Percentiles rank a stretch among this genome's conserved stretches.
phyloP scores from a whole-genome alignment of 208 protist species.

The Trypanosoma caninum region DNA sequence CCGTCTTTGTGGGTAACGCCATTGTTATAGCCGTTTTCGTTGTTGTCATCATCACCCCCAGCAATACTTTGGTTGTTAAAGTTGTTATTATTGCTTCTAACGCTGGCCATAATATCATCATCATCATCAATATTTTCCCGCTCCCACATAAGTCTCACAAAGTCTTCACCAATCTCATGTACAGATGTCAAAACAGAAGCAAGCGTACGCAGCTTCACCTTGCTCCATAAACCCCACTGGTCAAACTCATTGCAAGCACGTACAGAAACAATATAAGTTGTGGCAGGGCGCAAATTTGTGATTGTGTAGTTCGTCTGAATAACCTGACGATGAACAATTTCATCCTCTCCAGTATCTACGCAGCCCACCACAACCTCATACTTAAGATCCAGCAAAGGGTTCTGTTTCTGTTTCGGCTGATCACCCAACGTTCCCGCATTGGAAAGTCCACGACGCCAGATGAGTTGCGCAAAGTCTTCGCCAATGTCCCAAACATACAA shows the following conservation, averaged over 20 bases:
- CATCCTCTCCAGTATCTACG: constrained; percentile 73
- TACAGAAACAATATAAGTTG: constrained; percentile 84
- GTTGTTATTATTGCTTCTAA: neutral
- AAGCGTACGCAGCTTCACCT: constrained; percentile 72
- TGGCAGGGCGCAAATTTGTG: constrained; percentile 72
- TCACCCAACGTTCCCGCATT: constrained; percentile 7
- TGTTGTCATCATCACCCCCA: neutral
- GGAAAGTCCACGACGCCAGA: constrained; percentile 65
- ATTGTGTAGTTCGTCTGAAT: constrained; percentile 86
- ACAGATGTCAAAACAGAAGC: constrained; percentile 68
- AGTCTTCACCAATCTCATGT: constrained; percentile 92
- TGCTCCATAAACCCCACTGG: constrained; percentile 87
- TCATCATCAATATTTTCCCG: constrained; percentile 34
- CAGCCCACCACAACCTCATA: constrained; percentile 89
- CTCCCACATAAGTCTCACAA: constrained; percentile 88
- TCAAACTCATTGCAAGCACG: constrained; percentile 80
- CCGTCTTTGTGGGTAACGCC: no score
- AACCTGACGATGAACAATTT: constrained; percentile 72
- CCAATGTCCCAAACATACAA: constrained; percentile 83
- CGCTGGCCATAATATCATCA: constrained; percentile 11
- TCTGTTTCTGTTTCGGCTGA: neutral
- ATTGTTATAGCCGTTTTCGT: no score
- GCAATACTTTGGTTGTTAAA: neutral
- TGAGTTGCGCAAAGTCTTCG: constrained; percentile 85
- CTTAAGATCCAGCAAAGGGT: constrained; percentile 72